Percentiles rank a stretch among this genome's conserved stretches.
These are phyloP conservation scores for Saxophila tyrrhenica DNA, from an alignment of 495 filamentous ascomycete species.

Conservation along the genomic window DNA sequence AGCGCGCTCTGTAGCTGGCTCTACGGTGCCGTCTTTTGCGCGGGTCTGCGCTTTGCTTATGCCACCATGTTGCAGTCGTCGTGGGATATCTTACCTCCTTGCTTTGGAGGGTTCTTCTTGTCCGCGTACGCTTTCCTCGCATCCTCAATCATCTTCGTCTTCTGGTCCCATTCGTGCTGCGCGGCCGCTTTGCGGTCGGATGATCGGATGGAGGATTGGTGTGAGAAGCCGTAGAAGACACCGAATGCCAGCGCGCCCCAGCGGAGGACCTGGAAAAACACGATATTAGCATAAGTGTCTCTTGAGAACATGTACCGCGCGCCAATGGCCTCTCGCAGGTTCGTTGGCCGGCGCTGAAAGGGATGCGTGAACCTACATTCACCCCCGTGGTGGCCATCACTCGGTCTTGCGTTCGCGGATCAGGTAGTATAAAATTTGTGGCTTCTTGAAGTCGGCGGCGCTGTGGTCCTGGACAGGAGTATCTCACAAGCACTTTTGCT, in stretches of 20 bases:
- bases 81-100: constrained; percentile 39
- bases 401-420: no score
- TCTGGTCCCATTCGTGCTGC: constrained; percentile 72
- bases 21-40: no score
- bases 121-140: constrained; percentile 84
- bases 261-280: constrained; percentile 77
- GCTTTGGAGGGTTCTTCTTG: constrained; percentile 49
- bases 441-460: no score
- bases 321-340: neutral
- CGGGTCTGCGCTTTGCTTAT: no score
- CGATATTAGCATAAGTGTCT: neutral
- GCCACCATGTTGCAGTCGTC: no score
- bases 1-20: no score
- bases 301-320: neutral
- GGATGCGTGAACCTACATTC: constrained; percentile 41
- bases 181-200: constrained; percentile 51
- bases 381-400: constrained; percentile 41
- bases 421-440: no score
- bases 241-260: constrained; percentile 82
- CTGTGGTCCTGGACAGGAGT: neutral
- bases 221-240: constrained; percentile 82
- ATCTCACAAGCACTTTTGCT: neutral
- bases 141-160: constrained; percentile 75
- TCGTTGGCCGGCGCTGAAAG: neutral
- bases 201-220: constrained; percentile 66